Evolutionary conservation across 1,284 basidiomycete species (phyloP).

Genomic region (Microbotryum intermedium): DNA sequence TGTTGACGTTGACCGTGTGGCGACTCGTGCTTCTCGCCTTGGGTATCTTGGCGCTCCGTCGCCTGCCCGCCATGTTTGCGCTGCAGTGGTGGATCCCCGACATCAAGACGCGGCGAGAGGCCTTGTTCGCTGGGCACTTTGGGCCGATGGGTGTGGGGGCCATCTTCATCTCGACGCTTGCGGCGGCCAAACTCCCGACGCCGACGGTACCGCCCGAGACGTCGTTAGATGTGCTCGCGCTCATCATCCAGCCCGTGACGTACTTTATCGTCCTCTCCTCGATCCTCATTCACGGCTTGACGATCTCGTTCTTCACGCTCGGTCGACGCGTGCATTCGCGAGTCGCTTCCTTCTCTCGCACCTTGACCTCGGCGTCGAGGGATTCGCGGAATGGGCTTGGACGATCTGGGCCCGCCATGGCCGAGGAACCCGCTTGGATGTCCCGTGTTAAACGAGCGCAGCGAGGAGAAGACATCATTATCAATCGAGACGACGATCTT

Average conservation of each 20-base stretch:
- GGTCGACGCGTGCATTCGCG: constrained; percentile 80
- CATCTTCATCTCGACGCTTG: constrained; percentile 62
- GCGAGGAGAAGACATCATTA: constrained; percentile 60
- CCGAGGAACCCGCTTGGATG: constrained; percentile 58
- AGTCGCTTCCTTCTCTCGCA: constrained; percentile 73
- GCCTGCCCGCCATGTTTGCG: constrained; percentile 72
- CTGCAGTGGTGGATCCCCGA: constrained; percentile 86
- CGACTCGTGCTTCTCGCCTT: constrained; percentile 72
- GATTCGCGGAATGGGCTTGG: constrained; percentile 10
- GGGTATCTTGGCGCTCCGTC: constrained; percentile 63
- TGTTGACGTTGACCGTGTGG: constrained; percentile 68
- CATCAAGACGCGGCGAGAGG: constrained; percentile 74
- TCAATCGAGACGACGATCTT: constrained; percentile 60
- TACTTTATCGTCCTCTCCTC: constrained; percentile 85
- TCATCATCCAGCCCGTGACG: constrained; percentile 77
- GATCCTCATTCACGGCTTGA: constrained; percentile 64
- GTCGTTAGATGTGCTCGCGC: constrained; percentile 58
- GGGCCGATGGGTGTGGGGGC: constrained; percentile 44
- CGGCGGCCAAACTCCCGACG: constrained; percentile 58
- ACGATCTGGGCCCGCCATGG: background rate
- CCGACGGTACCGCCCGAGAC: constrained; percentile 50
- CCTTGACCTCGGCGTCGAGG: constrained; percentile 48
- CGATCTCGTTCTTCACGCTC: constrained; percentile 85
- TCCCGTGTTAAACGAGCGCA: constrained; percentile 61
- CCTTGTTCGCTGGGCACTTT: constrained; percentile 67